Conservation (phyloP, 2,329 filamentous ascomycete species). For the Ophiocordyceps australis region DNA sequence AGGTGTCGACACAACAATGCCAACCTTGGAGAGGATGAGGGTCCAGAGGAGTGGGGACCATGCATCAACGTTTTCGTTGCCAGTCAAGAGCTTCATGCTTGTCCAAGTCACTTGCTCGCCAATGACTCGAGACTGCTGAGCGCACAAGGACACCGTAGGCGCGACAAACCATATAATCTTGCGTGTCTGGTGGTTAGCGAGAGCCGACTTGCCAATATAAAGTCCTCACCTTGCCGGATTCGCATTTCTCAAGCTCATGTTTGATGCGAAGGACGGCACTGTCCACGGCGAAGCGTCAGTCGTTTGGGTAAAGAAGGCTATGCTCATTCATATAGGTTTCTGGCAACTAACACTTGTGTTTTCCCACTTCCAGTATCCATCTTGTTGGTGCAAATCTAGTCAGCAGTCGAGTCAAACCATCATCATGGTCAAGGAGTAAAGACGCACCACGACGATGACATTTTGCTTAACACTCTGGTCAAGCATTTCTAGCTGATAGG, state of each 20-base stretch:
- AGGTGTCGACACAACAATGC: slow-evolving; percentile 62
- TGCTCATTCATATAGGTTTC: neutral
- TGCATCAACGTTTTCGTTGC: slow-evolving; percentile 49
- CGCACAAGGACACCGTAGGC: slow-evolving; percentile 48
- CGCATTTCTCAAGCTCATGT: slow-evolving; percentile 38
- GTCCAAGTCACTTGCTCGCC: slow-evolving; percentile 38
- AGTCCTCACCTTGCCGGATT: slow-evolving; percentile 30
- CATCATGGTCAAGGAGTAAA: no score
- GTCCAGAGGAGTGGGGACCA: slow-evolving; percentile 60
- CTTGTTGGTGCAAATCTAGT: slow-evolving; percentile 20
- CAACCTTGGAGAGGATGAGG: slow-evolving; percentile 40
- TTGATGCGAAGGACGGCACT: slow-evolving; percentile 53
- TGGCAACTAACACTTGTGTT: slow-evolving; percentile 46
- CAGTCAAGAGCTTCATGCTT: slow-evolving; percentile 43
- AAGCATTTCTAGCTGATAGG: slow-evolving; percentile 64
- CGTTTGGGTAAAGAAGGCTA: no score
- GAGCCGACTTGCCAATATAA: neutral
- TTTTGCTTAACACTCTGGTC: slow-evolving; percentile 49
- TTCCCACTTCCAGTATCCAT: slow-evolving; percentile 74
- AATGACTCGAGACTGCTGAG: slow-evolving; percentile 47
- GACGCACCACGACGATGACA: slow-evolving; percentile 49
- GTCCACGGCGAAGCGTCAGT: slow-evolving; percentile 6
- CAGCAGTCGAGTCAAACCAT: no score
- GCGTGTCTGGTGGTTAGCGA: neutral
- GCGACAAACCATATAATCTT: slow-evolving; percentile 57